Evolutionary conservation across 2,329 filamentous ascomycete species (phyloP).

Genomic region (Alternaria sp.): DNA sequence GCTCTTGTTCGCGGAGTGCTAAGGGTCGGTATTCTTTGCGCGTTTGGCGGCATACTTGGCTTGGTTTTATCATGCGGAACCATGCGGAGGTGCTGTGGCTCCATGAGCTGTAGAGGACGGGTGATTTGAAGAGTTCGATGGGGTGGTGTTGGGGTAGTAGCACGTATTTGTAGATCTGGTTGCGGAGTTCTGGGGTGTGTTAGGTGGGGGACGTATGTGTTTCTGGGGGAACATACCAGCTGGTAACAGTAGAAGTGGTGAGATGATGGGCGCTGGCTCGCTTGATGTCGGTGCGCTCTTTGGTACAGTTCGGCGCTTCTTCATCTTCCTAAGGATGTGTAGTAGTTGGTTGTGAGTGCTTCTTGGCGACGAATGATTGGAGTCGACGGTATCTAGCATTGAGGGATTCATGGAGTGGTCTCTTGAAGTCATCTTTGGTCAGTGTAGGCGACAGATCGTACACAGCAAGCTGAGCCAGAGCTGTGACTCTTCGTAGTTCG

Average conservation of each 20-base stretch:
- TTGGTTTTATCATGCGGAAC: neutral
- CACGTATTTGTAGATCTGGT: neutral
- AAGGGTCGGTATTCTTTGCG: neutral
- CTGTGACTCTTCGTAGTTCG: neutral
- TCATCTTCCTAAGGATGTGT: neutral
- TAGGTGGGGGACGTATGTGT: neutral
- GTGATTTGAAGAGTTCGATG: neutral
- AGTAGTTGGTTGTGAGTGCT: neutral
- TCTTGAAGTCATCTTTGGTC: neutral
- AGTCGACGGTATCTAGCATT: neutral
- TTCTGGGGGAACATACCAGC: neutral
- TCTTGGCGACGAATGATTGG: neutral
- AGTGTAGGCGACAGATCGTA: fast-evolving
- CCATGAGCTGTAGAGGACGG: neutral
- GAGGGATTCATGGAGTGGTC: fast-evolving
- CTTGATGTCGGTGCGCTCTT: neutral
- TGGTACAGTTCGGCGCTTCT: neutral
- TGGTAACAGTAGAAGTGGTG: neutral
- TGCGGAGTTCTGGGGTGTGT: neutral
- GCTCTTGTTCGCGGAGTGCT: neutral
- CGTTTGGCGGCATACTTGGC: neutral
- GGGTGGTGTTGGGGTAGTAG: neutral
- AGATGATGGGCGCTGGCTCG: neutral
- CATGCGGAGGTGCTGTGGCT: neutral
- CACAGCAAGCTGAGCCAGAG: neutral